A percentile compares a stretch with the other conserved stretches of the same genome.
Evolutionary conservation across 306 rosid species (phyloP).

Genomic region (Arachis stenosperma): DNA sequence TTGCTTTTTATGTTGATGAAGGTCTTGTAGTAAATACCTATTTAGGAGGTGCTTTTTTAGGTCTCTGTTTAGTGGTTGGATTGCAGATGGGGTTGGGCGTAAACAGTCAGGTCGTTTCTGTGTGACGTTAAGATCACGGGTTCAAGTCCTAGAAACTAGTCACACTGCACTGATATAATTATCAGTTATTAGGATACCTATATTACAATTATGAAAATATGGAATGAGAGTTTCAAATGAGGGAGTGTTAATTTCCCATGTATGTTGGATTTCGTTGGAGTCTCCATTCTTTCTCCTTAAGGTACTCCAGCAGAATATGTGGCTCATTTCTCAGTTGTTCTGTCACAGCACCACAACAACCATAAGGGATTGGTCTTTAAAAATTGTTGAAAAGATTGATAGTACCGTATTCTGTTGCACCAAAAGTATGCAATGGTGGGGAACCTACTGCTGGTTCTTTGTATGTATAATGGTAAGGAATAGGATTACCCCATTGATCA

Average conservation of each 20-base stretch:
- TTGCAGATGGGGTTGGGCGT: constrained; percentile 82
- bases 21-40: constrained; percentile 90
- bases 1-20: constrained; percentile 48
- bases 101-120: not conserved
- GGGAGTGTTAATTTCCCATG: not conserved
- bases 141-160: too few species aligned
- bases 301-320: not conserved
- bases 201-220: too few species aligned
- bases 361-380: not conserved
- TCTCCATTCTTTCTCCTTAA: not conserved
- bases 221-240: not conserved
- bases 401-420: not conserved
- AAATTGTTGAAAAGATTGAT: not conserved
- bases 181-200: too few species aligned
- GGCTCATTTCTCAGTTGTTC: not conserved
- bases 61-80: constrained; percentile 77
- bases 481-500: not conserved
- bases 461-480: not conserved
- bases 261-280: not conserved
- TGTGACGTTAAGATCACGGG: too few species aligned
- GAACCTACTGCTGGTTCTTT: not conserved
- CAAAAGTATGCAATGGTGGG: not conserved
- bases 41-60: constrained; percentile 87
- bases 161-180: too few species aligned
- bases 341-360: not conserved